Percentiles rank a stretch among this genome's conserved stretches.
Conservation (phyloP, 495 filamentous ascomycete genomes). For the Amphirosellinia nigrospora region DNA sequence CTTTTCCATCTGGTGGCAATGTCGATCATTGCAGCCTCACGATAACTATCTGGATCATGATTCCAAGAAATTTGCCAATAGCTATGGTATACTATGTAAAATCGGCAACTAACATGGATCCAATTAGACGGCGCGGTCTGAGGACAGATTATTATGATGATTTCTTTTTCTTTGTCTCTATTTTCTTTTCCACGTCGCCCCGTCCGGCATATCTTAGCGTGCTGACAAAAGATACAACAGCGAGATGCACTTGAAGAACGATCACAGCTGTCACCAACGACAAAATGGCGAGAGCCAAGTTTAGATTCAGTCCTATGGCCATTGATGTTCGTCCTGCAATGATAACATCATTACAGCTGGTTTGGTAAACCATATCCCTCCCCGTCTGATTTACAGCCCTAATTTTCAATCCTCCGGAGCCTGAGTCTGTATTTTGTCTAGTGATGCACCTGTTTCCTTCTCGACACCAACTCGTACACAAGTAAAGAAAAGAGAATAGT, state of each 20-base stretch:
- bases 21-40: background rate
- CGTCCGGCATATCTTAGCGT: background rate
- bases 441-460: background rate
- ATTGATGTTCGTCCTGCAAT: background rate
- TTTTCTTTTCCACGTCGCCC: background rate
- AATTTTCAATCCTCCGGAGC: background rate
- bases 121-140: background rate
- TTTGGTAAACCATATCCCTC: background rate
- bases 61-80: background rate
- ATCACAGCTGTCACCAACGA: background rate
- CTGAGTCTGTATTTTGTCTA: conserved; percentile 6
- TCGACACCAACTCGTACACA: background rate
- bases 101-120: background rate
- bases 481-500: background rate
- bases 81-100: background rate
- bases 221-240: background rate
- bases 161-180: background rate
- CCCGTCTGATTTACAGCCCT: background rate
- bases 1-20: background rate
- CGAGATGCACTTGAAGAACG: background rate
- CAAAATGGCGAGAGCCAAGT: background rate
- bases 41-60: background rate
- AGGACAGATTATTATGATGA: background rate
- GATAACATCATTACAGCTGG: background rate
- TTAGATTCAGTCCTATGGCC: background rate